A percentile compares a stretch with the other conserved stretches of the same genome.
Conservation (phyloP, 495 filamentous ascomycete genomes). For the Niebla homalea region DNA sequence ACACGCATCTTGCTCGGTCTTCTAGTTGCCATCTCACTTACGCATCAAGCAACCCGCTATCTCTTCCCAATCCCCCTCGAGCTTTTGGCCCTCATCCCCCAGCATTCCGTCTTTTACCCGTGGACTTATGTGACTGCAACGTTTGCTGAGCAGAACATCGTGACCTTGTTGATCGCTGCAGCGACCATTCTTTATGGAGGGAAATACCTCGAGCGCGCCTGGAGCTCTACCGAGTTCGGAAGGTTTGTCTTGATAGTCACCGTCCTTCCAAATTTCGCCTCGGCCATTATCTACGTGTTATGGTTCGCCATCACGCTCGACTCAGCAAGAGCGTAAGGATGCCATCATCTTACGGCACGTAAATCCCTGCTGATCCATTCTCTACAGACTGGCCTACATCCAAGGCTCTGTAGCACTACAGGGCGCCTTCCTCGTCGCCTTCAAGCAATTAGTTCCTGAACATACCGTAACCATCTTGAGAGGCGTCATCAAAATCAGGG, state of each 20-base stretch:
- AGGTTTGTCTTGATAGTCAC: conserved; percentile 74
- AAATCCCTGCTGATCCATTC: conserved; percentile 14
- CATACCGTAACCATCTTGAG: conserved; percentile 93
- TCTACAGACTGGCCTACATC: conserved; percentile 9
- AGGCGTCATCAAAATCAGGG: conserved; percentile 75
- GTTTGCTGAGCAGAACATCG: conserved; percentile 84
- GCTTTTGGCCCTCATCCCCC: conserved; percentile 77
- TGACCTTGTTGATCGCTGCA: conserved; percentile 68
- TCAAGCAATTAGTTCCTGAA: conserved; percentile 94
- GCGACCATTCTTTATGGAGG: conserved; percentile 85
- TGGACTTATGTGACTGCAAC: conserved; percentile 85
- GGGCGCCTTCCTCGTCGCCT: conserved; percentile 89
- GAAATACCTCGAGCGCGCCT: conserved; percentile 88
- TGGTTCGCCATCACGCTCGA: conserved; percentile 59
- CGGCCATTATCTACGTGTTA: conserved; percentile 57
- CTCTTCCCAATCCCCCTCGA: conserved; percentile 51
- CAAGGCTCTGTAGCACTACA: conserved; percentile 80
- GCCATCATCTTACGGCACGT: conserved; percentile 14
- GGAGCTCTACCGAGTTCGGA: conserved; percentile 83
- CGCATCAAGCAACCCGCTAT: conserved; percentile 69
- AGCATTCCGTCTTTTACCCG: conserved; percentile 69
- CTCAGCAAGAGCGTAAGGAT: conserved; percentile 52
- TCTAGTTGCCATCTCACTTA: conserved; percentile 60
- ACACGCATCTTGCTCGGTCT: conserved; percentile 68
- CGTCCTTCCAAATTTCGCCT: conserved; percentile 65